Base-by-base conservation (phyloP, 148 eudicot genomes). In the Amaranthus palmeri region DNA sequence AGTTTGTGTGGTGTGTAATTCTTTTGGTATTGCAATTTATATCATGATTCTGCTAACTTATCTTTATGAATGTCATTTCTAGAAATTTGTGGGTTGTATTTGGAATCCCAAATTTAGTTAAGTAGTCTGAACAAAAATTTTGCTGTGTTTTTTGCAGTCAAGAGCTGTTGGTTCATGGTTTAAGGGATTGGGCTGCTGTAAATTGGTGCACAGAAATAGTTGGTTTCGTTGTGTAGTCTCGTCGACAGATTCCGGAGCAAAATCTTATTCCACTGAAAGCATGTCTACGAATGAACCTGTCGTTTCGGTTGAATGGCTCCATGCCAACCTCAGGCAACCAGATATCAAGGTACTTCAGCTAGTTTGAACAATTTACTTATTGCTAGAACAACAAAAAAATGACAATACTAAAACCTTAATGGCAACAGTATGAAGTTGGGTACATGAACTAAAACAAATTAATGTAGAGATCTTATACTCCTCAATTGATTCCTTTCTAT, bases 241-340 rank as follows among this genome's bases (percentile, higher is more conserved):
- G 49, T 71, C 86, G 9, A 47, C 83, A 50, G 71, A 72, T 8
- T 64, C 67, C 65, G 83, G 78, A 62, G 82, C 74, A 9, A 84
- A 74, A 74, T 80, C 81, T 9, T 84, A 74, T 73, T 82, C 89
- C 56, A 81, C 84, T 13, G 83, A 80, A 64, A 78, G 90, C 66
- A 81, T 88, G 88, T 80, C 92, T n/a, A 78, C 87, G 14, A 77
- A 52, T 59, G 96, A 95, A 69, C 96, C 98, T 71, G 97, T 95
- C 74, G 96, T 95, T 81, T 91, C 98, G 46, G 96, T 84, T 83
- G 97, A 95, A 45, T 95, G 98, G 98, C 92, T 95, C 71, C 93
- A 89, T 86, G 81, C 86, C 47, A 91, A 95, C 72, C 81, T 95
- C 52, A 77, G 77, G 78, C 85, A 85, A 71, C 93, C 96, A 60